phyloP scores from a whole-genome alignment of 1,139 yeast species.

The Candida sanyaensis region DNA sequence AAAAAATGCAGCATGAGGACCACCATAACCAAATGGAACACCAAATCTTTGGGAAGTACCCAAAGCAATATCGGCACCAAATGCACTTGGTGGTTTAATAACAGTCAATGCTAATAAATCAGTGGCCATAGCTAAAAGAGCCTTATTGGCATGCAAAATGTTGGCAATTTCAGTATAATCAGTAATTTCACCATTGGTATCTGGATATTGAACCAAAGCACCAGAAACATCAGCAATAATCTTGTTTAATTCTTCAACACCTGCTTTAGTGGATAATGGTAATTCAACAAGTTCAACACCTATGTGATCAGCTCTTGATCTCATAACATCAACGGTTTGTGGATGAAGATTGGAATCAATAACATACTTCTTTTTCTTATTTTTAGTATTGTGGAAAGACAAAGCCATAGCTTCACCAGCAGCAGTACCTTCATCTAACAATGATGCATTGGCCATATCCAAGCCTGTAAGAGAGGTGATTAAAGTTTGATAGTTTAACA shows the following conservation, averaged over 20 bases:
- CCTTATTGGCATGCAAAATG: constrained; percentile 68
- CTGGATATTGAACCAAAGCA: constrained; percentile 87
- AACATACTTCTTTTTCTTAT: constrained; percentile 67
- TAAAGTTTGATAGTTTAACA: constrained; percentile 88
- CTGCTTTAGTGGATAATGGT: constrained; percentile 55
- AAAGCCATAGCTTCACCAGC: constrained; percentile 97
- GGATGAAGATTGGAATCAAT: constrained; percentile 80
- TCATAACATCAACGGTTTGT: constrained; percentile 79
- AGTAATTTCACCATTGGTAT: constrained; percentile 75
- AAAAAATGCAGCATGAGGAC: constrained; percentile 98
- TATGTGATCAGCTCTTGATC: constrained; percentile 77
- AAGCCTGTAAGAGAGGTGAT: constrained; percentile 88
- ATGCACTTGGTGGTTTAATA: constrained; percentile 78
- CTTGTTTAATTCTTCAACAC: constrained; percentile 40
- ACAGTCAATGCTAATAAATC: constrained; percentile 88
- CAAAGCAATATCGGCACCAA: constrained; percentile 90
- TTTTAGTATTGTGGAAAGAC: constrained; percentile 67
- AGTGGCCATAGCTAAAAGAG: constrained; percentile 80
- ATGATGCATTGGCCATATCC: constrained; percentile 89
- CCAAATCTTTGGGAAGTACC: constrained; percentile 97
- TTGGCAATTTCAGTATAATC: constrained; percentile 60
- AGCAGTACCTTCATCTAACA: constrained; percentile 95
- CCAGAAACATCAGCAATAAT: constrained; percentile 62
- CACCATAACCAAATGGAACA: constrained; percentile 97
- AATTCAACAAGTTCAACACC: constrained; percentile 63